Evolutionary conservation across 371 early-diverging fungal genomes (phyloP).

Genomic region (Capniomyces stellatus): DNA sequence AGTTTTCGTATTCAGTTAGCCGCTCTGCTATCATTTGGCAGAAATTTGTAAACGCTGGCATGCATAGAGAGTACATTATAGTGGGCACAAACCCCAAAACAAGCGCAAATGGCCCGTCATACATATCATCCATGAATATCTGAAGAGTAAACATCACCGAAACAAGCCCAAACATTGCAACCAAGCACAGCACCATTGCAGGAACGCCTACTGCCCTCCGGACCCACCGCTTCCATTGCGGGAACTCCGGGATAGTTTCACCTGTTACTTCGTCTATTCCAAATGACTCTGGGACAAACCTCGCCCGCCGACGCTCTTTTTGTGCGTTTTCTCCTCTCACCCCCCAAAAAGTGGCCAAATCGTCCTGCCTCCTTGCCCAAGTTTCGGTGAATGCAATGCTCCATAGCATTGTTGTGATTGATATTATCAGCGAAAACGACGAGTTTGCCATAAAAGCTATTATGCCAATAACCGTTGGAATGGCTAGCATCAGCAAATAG

Average conservation of each 20-base stretch:
- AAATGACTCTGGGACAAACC: conserved; percentile 42
- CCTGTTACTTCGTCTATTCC: conserved; percentile 49
- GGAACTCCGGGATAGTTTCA: conserved; percentile 45
- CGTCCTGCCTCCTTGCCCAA: conserved; percentile 58
- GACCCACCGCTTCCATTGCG: conserved; percentile 46
- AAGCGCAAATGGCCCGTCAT: conserved; percentile 51
- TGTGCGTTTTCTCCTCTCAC: conserved; percentile 23
- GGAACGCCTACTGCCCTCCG: conserved; percentile 39
- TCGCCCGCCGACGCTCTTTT: conserved; percentile 26
- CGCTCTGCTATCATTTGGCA: conserved; percentile 41
- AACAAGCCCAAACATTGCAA: conserved; percentile 40
- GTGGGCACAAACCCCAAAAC: conserved; percentile 47
- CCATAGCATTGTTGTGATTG: conserved; percentile 50
- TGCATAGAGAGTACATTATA: conserved; percentile 47
- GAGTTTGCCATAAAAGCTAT: conserved; percentile 33
- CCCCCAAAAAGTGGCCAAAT: conserved; percentile 58
- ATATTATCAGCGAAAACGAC: conserved; percentile 40
- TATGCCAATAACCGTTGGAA: conserved; percentile 44
- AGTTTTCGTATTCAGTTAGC: conserved; percentile 68
- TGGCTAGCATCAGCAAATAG: conserved; percentile 52
- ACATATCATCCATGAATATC: conserved; percentile 59
- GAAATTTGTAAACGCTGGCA: conserved; percentile 46
- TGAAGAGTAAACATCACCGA: conserved; percentile 53
- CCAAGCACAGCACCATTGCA: conserved; percentile 38
- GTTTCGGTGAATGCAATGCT: conserved; percentile 47